phyloP scores from a whole-genome alignment of 2,329 filamentous ascomycete genomes.

The Penicillium digitatum region DNA sequence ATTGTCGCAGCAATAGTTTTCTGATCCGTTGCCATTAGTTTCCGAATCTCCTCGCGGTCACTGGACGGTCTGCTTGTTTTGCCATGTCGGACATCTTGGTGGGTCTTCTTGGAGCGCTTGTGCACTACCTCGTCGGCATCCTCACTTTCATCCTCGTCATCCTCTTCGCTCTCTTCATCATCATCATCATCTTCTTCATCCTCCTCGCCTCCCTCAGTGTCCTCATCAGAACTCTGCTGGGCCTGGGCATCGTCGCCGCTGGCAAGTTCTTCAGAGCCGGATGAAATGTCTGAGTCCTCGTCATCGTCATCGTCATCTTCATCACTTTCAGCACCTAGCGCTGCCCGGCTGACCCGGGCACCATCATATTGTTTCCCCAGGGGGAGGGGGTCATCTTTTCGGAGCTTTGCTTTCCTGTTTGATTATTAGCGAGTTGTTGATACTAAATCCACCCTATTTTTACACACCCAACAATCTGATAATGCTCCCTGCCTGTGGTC shows the following conservation, averaged over 20 bases:
- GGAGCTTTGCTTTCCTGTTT: constrained; percentile 72
- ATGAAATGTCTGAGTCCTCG: constrained; percentile 23
- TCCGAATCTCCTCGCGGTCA: constrained; percentile 59
- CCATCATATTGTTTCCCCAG: constrained; percentile 80
- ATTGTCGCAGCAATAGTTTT: constrained; percentile 62
- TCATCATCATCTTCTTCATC: constrained; percentile 6
- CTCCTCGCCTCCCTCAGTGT: constrained; percentile 29
- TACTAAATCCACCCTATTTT: neutral
- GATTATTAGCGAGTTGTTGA: constrained; percentile 11
- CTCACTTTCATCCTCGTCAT: constrained; percentile 15
- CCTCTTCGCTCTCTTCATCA: constrained; percentile 26
- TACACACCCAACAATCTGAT: constrained; percentile 66
- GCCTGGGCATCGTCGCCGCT: constrained; percentile 17
- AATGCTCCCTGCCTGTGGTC: constrained; percentile 75
- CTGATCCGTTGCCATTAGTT: constrained; percentile 65
- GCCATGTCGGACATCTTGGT: neutral
- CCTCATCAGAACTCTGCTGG: constrained; percentile 24
- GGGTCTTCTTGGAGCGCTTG: constrained; percentile 3
- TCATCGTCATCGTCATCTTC: constrained; percentile 45
- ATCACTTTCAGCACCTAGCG: constrained; percentile 57
- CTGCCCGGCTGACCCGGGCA: constrained; percentile 66
- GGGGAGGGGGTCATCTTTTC: constrained; percentile 63
- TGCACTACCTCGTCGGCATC: constrained; percentile 23
- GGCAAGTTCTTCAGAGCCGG: constrained; percentile 16
- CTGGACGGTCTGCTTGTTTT: constrained; percentile 18